Base-by-base conservation (phyloP, 805 yeast genomes). In the Wickerhamiella sergipiensis region DNA sequence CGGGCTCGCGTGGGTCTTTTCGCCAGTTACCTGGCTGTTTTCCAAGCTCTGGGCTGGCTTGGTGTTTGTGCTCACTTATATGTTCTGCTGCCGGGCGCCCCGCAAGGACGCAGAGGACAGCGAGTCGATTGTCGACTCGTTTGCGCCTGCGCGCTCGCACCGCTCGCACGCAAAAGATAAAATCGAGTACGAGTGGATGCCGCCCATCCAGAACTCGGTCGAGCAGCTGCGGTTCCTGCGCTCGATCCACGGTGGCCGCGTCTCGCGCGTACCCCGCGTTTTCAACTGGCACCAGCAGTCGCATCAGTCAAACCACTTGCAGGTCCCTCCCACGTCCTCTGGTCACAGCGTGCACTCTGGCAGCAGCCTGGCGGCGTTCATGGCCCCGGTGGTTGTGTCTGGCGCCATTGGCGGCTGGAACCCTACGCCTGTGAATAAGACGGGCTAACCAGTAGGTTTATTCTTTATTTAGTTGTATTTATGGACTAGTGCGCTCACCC, bases 351-450 rank as follows among this genome's bases (percentile, higher is more conserved):
- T 44, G 18, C 52, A 52, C 22, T 49, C 54, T 17, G 50, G 50
- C 8, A 47, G 54, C 49, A 54, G 58, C 2, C 39, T 52, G 23
- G 61, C 55, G 10, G 61, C 58, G 2, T 58, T 58, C 53, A 72
- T 76, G 74, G 77, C 76, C 5, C 80, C 80, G 1, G 71, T 77
- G 17, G 68, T 75, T 50, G 78, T 76, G 10, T 78, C 79, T 26
- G 80, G 80, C 38, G 80, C 80, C 4, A 72, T 76, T 44, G 80
- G 78, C 15, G 80, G 80, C 12, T 59, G 61, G 61, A 46, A 51
- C 21, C 61, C 58, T 2, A 40, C 19, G 6, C 45, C 45, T 3
- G 21, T 33, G 13, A 3, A 24, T 2, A 15, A 13, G 17, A 36
- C 40, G 3, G 40, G 9, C 10, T 36, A 36, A 31, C 26, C 26